phyloP scores from a whole-genome alignment of 441 rosid genomes.

The Metrosideros polymorpha region DNA sequence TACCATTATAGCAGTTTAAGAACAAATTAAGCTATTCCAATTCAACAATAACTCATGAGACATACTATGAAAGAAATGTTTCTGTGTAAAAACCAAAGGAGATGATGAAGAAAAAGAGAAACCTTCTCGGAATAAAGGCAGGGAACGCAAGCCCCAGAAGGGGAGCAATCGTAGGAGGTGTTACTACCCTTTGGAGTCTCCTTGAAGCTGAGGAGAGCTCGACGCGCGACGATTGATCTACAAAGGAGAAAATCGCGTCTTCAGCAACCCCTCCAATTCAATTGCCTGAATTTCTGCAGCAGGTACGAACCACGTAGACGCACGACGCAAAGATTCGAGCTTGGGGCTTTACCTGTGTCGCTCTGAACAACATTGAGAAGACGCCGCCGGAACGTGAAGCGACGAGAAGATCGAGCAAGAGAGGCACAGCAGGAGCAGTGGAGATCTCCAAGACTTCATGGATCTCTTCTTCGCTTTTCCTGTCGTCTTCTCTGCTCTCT shows the following conservation, averaged over 20 bases:
- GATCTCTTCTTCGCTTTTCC: neutral
- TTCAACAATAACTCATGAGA: neutral
- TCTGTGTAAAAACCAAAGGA: neutral
- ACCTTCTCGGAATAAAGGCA: conserved; percentile 76
- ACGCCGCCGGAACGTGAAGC: neutral
- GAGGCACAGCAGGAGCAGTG: neutral
- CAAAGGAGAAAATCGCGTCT: neutral
- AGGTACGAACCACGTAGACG: neutral
- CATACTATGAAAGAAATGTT: neutral
- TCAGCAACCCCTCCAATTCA: neutral
- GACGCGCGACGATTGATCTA: conserved; percentile 24
- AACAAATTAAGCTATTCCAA: neutral
- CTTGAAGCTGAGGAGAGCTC: conserved; percentile 52
- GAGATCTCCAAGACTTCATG: neutral
- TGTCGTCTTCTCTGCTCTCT: neutral
- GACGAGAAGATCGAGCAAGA: neutral
- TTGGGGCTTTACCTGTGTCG: neutral
- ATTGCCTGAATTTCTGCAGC: neutral
- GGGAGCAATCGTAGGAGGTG: conserved; percentile 66
- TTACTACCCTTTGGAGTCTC: conserved; percentile 61
- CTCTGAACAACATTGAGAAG: neutral
- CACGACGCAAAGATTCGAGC: neutral
- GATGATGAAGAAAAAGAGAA: neutral
- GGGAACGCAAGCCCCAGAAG: conserved; percentile 78
- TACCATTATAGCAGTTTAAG: neutral